Evolutionary conservation across 441 rosid genomes (phyloP), one percentile per base, ranked within the genome.

Genomic region (Breynia disticha): DNA sequence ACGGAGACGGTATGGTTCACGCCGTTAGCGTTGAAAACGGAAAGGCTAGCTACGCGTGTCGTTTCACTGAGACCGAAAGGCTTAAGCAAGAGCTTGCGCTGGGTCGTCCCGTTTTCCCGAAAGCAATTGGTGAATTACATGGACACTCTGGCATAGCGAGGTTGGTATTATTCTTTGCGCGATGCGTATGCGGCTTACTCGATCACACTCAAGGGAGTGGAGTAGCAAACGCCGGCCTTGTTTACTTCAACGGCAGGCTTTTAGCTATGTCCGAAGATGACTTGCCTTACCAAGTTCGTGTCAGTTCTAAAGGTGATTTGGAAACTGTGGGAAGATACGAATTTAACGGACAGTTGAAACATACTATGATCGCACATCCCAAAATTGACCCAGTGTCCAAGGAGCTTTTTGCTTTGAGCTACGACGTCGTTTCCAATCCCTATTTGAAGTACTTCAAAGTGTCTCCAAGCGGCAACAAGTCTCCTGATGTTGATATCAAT

Each of bases 181-280:
- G 95, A 44, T 85, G 83, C 18, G 17, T 82, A 0, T 76, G 62
- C 24, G 82, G 95, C 37, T 63, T 85, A 5, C 59, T 85, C 16
- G 73, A 82, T 59, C 80, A 66, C 4, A 74, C 49, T 18, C 72
- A 79, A n/a, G 95, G 95, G n/a, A 74, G 65, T 37, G 95, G 90
- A 3, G 90, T 80, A 1, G 95, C 95, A 0, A 85, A 85, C 78
- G 95, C 95, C 17, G 90, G 95, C 12, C 64, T 85, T 3, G 82
- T 79, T 37, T 85, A 79, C 61, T 82, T 82, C 70, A 78, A 82
- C 50, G 68, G 68, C 72, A 73, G 82, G 46, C 74, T 85, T 17
- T 72, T 85, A n/a, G 95, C 95, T 0, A 82, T 82, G 90, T 85
- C 95, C 1, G 95, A 85, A 46, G 95, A 85, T 42, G 95, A 85